Conservation (phyloP, 2,329 filamentous ascomycete species). For the Aspergillus bombycis region DNA sequence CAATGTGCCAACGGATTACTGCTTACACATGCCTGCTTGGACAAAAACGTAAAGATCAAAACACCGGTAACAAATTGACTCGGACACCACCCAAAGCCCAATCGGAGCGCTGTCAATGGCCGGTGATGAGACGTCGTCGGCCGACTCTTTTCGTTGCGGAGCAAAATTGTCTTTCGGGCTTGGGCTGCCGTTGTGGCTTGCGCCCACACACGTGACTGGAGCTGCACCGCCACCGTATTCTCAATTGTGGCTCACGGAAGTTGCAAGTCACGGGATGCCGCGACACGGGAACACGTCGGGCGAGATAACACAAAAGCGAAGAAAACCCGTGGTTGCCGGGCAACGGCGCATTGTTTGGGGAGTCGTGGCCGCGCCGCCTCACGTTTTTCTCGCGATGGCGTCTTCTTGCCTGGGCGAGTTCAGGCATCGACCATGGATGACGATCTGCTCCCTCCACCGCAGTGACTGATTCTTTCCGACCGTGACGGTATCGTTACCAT, state of each 20-base stretch:
- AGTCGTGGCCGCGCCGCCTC: slow-evolving; percentile 21
- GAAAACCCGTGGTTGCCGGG: slow-evolving; percentile 54
- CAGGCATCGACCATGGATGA: slow-evolving; percentile 19
- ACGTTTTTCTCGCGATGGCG: slow-evolving; percentile 23
- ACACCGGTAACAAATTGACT: neutral
- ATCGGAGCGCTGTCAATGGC: slow-evolving; percentile 16
- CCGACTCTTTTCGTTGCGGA: slow-evolving; percentile 9
- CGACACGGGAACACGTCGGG: slow-evolving; percentile 19
- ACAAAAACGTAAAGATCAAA: neutral
- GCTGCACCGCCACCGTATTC: slow-evolving; percentile 19
- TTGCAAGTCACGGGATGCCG: slow-evolving; percentile 21
- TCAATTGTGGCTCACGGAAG: neutral
- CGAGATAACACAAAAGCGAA: slow-evolving; percentile 6
- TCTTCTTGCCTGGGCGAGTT: slow-evolving; percentile 20
- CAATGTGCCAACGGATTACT: slow-evolving; percentile 10
- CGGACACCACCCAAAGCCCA: slow-evolving; percentile 15
- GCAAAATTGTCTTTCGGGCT: slow-evolving; percentile 28
- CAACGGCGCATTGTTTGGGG: slow-evolving; percentile 30
- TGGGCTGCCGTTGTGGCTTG: slow-evolving; percentile 22
- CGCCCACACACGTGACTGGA: slow-evolving; percentile 15
- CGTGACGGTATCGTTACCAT: slow-evolving; percentile 25
- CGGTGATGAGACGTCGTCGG: slow-evolving; percentile 14
- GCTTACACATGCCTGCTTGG: slow-evolving; percentile 17
- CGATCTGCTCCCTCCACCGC: slow-evolving; percentile 16
- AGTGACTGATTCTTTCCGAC: slow-evolving; percentile 9